Evolutionary conservation across 257 asterid species (phyloP), one percentile per base, ranked within the genome.

Genomic region (Petrea volubilis): DNA sequence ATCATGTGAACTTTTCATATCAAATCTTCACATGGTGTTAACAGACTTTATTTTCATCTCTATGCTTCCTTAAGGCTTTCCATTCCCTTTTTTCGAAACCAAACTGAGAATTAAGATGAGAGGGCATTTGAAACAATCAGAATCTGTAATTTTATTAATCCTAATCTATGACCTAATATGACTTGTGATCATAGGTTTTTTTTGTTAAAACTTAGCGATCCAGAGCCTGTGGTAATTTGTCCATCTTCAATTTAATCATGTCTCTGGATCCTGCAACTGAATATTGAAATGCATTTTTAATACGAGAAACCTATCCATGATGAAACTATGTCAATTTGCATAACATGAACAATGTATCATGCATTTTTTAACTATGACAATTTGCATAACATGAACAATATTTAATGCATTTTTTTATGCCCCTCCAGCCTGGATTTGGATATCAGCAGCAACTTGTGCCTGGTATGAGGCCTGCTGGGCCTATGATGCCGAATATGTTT

Each of bases 381-480:
- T 17, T 18, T 51, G 27, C 18, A 1, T 29, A 31, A 43, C 33
- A 2, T 13, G 0, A 15, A 20, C 24, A 25, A 57, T 15, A 51
- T 43, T 44, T 36, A 1, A 44, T 20, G 38, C 50, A 13, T 31
- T 21, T 64, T 43, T 64, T 38, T 52, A 47, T 28, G 11, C 43
- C 68, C 55, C 25, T 27, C 25, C 86, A 91, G 99, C 90, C 96
- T 88, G 98, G 97, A 59, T 94, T 91, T 75, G 99, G 97, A 53
- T 94, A 94, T 80, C 99, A 91, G 67, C 99, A 94, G 88, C 99
- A 94, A 72, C 97, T 94, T 64, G 88, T 94, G 68, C 99, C 99
- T 33, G 96, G 97, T 36, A 85, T 92, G 96, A 85, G 99, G 84
- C 97, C 99, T 44, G 95, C 74, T 63, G 98, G 93, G 56, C 90